These are phyloP conservation scores for Hymenoscyphus fraxineus DNA, from an alignment of 2,329 filamentous ascomycete species.

Conservation along the genomic window DNA sequence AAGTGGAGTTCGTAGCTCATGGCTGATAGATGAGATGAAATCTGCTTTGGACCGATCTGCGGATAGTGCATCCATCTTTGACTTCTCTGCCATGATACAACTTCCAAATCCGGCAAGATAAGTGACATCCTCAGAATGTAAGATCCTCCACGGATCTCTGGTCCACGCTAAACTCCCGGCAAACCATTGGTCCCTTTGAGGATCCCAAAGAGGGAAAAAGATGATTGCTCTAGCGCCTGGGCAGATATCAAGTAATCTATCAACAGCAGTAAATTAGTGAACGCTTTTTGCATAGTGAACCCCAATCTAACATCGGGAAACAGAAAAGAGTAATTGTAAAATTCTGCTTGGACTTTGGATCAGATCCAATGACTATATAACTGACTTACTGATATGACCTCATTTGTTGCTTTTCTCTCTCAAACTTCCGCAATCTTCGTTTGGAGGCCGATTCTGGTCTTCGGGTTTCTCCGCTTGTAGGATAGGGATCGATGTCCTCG, in stretches of 20 bases:
- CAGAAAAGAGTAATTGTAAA: too few species aligned
- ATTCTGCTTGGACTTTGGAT: too few species aligned
- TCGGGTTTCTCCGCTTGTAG: neutral
- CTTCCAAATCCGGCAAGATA: slow-evolving; percentile 49
- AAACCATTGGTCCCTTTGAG: slow-evolving; percentile 43
- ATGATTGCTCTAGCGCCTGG: slow-evolving; percentile 42
- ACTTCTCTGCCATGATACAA: slow-evolving; percentile 53
- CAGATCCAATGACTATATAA: too few species aligned
- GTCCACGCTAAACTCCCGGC: slow-evolving; percentile 49
- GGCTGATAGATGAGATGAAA: slow-evolving; percentile 56
- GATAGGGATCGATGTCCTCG: slow-evolving; percentile 1
- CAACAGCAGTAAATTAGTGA: neutral
- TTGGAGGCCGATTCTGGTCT: neutral
- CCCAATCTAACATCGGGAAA: too few species aligned
- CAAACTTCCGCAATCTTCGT: slow-evolving; percentile 1
- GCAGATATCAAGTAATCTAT: slow-evolving; percentile 34
- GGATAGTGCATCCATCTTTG: slow-evolving; percentile 43
- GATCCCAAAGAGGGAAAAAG: slow-evolving; percentile 43
- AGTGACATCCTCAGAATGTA: slow-evolving; percentile 44
- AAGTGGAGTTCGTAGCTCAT: slow-evolving; percentile 57
- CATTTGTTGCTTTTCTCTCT: slow-evolving; percentile 11
- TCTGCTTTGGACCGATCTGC: slow-evolving; percentile 46
- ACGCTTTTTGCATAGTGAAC: neutral
- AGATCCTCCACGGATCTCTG: slow-evolving; percentile 38
- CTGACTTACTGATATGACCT: slow-evolving; percentile 12